Evolutionary conservation across 225 moss, liverwort and hornwort genomes (phyloP), one percentile per base, ranked within the genome.

Genomic region (Straminergon stramineum): DNA sequence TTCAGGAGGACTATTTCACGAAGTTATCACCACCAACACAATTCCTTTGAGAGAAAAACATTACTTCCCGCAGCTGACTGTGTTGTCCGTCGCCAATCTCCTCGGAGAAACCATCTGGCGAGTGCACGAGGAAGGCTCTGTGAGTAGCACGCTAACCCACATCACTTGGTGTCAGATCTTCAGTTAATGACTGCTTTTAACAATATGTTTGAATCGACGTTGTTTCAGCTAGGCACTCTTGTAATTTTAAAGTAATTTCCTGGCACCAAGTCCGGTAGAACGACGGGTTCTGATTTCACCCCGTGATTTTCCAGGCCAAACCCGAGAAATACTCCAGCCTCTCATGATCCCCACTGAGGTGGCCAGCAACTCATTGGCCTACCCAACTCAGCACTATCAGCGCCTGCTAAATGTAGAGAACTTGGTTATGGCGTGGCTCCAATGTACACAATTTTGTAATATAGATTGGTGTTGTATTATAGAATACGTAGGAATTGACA

Each of bases 91-190:
- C n/a, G 98, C 98, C 55, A 98, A 98, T 90, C 98, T 98, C 81
- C 85, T 98, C 15, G 98, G 98, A 68, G 98, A 98, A 89, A 98
- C 98, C 31, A 98, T 98, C 66, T 98, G 98, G 98, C 96, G 98
- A 88, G 97, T 98, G 84, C 95, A 97, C 69, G 97, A 97, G 80
- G 98, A 98, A 92, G 96, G 96, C 84, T 97, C 98, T 79, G 98
- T 98, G 89, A 97, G 97, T 91, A 94, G 95, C 89, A 95, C 95
- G 65, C 76, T 66, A 75, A 75, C 57, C 86, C 78, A 52, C 71
- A 81, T 80, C 41, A 63, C 71, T 79, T 73, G 39, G 39, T 58
- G 24, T 61, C 53, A 14, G 23, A 6, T 86, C 39, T 34, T n/a
- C 24, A 62, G 57, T 60, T 68, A 68, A 37, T 60, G 24, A 82